These are phyloP conservation scores for Microstegium vimineum DNA, from an alignment of 176 grass and related monocot genomes.

Conservation along the genomic window DNA sequence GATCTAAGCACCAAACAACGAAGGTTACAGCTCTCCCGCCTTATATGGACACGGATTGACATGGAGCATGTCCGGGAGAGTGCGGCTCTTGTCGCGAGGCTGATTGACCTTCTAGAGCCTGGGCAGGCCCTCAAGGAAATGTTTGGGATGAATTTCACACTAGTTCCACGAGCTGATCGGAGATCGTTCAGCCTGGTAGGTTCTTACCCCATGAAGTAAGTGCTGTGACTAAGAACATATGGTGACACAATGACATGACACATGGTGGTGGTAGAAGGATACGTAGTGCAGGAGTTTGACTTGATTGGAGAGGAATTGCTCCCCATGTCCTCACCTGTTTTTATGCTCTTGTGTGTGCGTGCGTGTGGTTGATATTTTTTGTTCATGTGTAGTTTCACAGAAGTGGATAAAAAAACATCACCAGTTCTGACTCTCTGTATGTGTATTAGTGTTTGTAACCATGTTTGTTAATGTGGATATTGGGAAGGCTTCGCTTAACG, in stretches of 20 bases:
- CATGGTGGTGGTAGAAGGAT: neutral
- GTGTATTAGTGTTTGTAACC: neutral
- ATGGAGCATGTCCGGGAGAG: slow-evolving; percentile 70
- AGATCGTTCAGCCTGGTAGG: slow-evolving; percentile 49
- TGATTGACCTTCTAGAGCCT: slow-evolving; percentile 58
- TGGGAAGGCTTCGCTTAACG: neutral
- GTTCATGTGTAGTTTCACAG: slow-evolving; percentile 16
- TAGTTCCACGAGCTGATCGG: slow-evolving; percentile 35
- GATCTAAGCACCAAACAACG: slow-evolving; percentile 71
- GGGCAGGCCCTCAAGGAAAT: slow-evolving; percentile 71
- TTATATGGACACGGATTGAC: slow-evolving; percentile 57
- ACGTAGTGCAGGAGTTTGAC: slow-evolving; percentile 37
- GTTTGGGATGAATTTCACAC: slow-evolving; percentile 76
- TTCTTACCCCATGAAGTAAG: slow-evolving; percentile 25
- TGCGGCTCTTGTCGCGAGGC: slow-evolving; percentile 54
- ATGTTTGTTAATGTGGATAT: neutral
- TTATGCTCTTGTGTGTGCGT: neutral
- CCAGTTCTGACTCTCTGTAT: slow-evolving; percentile 11
- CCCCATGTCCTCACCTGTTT: slow-evolving; percentile 15
- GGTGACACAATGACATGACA: neutral
- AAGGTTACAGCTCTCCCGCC: slow-evolving; percentile 55
- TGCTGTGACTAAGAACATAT: too few relatives aligned
- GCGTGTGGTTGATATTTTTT: slow-evolving; percentile 8
- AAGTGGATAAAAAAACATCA: slow-evolving; percentile 14
- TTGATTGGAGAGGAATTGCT: slow-evolving; percentile 28